A percentile compares a stretch with the other conserved stretches of the same genome.
phyloP scores from a whole-genome alignment of 2,329 filamentous ascomycete genomes.

The Alternaria gaisen region DNA sequence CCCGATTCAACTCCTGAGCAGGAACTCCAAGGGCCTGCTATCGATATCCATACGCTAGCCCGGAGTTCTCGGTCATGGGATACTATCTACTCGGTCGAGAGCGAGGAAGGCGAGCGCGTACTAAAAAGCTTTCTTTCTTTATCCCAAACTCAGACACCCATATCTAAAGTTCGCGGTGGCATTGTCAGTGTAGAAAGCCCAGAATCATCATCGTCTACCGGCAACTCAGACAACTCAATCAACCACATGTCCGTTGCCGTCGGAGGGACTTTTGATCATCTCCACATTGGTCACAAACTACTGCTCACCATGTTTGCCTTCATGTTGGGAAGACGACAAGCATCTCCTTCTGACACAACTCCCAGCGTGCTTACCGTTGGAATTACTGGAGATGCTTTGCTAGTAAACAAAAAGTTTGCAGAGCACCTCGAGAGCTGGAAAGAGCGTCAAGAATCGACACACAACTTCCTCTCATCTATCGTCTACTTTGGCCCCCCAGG shows the following conservation, averaged over 20 bases:
- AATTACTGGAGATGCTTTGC: conserved; percentile 85
- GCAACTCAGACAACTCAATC: conserved; percentile 10
- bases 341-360: conserved; percentile 21
- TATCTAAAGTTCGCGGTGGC: conserved; percentile 49
- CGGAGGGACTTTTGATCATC: conserved; percentile 94
- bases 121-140: conserved; percentile 57
- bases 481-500: conserved; percentile 65
- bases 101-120: conserved; percentile 69
- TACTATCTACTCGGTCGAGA: conserved; percentile 71
- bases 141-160: conserved; percentile 32
- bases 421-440: conserved; percentile 84
- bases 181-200: conserved; percentile 39
- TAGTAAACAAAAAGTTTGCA: conserved; percentile 88
- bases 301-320: conserved; percentile 87
- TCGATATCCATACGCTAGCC: conserved; percentile 59
- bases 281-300: conserved; percentile 96
- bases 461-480: conserved; percentile 73
- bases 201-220: conserved; percentile 5
- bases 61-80: conserved; percentile 67
- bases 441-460: conserved; percentile 71
- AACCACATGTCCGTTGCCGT: conserved; percentile 74
- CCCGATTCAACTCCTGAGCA: conserved; percentile 39
- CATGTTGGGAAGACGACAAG: conserved; percentile 61
- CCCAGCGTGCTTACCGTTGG: conserved; percentile 76
- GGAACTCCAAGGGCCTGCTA: conserved; percentile 58